Base-by-base conservation (phyloP, 805 yeast genomes). In the Kazachstania africana region DNA sequence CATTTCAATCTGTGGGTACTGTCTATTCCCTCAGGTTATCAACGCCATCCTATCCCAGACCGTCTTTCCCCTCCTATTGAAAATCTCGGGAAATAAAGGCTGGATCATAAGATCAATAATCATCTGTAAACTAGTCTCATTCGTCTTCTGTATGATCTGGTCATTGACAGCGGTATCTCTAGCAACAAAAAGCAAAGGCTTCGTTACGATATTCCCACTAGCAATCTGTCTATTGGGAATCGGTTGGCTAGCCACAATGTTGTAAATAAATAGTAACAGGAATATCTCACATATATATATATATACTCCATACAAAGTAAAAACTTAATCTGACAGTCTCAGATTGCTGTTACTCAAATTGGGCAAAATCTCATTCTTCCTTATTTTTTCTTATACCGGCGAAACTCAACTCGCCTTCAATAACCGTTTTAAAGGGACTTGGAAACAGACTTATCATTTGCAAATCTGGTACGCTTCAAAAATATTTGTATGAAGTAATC, bases 21-120 rank as follows among this genome's bases (percentile, higher is more conserved):
- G 59, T 31, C 32, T 56, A 9, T 56, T 54, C 32, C 57, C 59
- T 10, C 52, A 49, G 24, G 50, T 55, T 5, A 22, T 54, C 5
- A 49, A 47, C 21, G 39, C 55, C 2, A 20, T 50, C 6, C 6
- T 48, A 9, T 39, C 51, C 13, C 50, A 49, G 19, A 9, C 46
- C 2, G 12, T 55, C 4, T 29, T 49, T 5, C 61, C 60, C 6
- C 24, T 55, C 12, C 16, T 42, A n/a, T 30, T 52, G 18, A 42
- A 36, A n/a, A 24, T 36, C 10, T 24, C 27, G 15, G 30, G 30
- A 15, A 32, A 29, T 14, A 28, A 29, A 2, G 26, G 29, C 12
- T 40, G 45, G 45, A 19, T 33, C 9, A 23, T 43, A 3, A 39
- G 56, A 32, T 26, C 44, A 8, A 17, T 44, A 12, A 36, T 42